Evolutionary conservation across 192 early-diverging fungal genomes (phyloP), one percentile per base, ranked within the genome.

Genomic region (Entomortierella lignicola): DNA sequence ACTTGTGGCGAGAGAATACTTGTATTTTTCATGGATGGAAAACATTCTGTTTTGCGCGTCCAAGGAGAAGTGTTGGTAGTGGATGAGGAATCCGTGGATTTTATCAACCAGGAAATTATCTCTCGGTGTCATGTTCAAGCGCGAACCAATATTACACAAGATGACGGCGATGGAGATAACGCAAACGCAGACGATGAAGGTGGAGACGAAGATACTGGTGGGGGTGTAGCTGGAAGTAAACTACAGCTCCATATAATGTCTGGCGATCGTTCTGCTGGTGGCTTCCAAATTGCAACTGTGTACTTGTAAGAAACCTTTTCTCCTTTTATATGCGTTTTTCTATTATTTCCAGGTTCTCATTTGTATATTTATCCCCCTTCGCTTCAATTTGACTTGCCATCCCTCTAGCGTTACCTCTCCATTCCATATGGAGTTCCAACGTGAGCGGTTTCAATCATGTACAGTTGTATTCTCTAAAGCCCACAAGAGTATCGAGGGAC

Each of bases 21-120:
- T 32, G 68, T 70, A 0, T 70, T 79, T 44, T 79, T 79, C 51
- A 79, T 79, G 75, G 75, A 79, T 26, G 75, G 75, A 29, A 79
- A 79, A 30, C 75, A 79, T 41, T 27, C 44, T 53, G 68, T 79
- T 17, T 26, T 79, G 1, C 57, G 25, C 25, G 23, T 69, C 11
- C 26, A 47, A 2, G 47, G 53, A 17, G 60, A 63, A 8, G 50
- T 29, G 1, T 21, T 79, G 0, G 47, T 20, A 8, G 23, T 66
- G 6, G 62, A 79, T 27, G 67, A 70, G 0, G 75, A 70, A 10
- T 32, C 27, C 12, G 32, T 48, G 0, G 75, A 79, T 6, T 79
- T 60, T 39, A 39, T 79, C 4, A 26, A 59, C 30, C 60, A 70
- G 15, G 44, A 8, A 48, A 60, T 79, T 17, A 79, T 79, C 0